Conservation (phyloP, 2,329 filamentous ascomycete species). For the Sclerotinia nivalis region DNA sequence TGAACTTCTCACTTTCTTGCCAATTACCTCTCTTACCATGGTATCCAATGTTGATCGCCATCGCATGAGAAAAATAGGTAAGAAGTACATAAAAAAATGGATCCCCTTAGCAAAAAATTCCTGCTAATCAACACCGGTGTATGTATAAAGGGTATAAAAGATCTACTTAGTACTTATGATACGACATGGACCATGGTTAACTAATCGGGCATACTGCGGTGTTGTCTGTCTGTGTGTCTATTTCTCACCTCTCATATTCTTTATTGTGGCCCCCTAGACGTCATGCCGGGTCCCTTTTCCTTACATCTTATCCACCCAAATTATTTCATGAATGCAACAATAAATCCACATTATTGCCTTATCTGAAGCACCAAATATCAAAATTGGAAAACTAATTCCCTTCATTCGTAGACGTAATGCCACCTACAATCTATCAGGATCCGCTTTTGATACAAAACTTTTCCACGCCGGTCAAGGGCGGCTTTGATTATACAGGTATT, state of each 20-base stretch:
- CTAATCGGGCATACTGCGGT: conserved; percentile 18
- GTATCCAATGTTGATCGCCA: conserved; percentile 3
- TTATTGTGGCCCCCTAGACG: conserved; percentile 12
- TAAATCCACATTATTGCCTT: conserved; percentile 31
- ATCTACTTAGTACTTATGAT: background rate
- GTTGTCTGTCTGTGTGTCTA: conserved; percentile 1
- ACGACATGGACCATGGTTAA: background rate
- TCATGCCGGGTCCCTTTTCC: conserved; percentile 25
- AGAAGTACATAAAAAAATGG: background rate
- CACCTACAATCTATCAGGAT: conserved; percentile 19
- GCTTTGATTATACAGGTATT: conserved; percentile 27
- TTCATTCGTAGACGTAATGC: conserved; percentile 12
- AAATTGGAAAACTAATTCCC: conserved; percentile 9
- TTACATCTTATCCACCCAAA: conserved; percentile 23
- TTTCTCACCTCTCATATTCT: conserved; percentile 10
- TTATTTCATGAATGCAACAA: conserved; percentile 13
- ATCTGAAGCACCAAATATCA: conserved; percentile 24
- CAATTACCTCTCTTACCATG: background rate
- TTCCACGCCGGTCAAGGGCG: conserved; percentile 29
- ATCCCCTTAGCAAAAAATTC: background rate
- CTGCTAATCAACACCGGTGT: background rate
- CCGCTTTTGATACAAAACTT: conserved; percentile 37
- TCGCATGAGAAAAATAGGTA: background rate
- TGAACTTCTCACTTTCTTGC: background rate
- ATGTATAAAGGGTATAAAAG: background rate